A percentile compares a stretch with the other conserved stretches of the same genome.
Evolutionary conservation across 371 early-diverging fungal genomes (phyloP).

Genomic region (Mucor racemosus): DNA sequence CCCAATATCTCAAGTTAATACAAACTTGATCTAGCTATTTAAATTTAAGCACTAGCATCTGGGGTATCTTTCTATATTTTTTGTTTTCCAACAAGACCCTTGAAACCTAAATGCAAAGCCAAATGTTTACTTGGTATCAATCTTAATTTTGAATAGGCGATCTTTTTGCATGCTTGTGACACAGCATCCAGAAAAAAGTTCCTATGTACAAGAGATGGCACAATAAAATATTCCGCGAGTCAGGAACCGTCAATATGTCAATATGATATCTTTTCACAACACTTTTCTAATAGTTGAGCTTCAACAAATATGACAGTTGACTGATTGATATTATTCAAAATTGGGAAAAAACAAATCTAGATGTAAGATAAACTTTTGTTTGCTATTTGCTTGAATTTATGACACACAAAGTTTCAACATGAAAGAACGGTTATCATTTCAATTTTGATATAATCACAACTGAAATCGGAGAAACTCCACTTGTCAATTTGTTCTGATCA

Average conservation of each 20-base stretch:
- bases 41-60: too few species aligned
- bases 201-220: neutral
- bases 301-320: neutral
- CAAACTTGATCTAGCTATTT: too few species aligned
- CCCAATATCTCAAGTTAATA: too few species aligned
- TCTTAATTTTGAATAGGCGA: too few species aligned
- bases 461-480: slow-evolving; percentile 25
- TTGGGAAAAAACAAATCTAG: slow-evolving; percentile 6
- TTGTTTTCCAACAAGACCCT: too few species aligned
- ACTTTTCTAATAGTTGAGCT: neutral
- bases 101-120: too few species aligned
- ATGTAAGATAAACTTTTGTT: neutral
- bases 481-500: slow-evolving; percentile 11
- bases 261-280: neutral
- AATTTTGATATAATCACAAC: slow-evolving; percentile 19
- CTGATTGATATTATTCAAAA: neutral
- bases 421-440: slow-evolving; percentile 10
- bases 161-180: too few species aligned
- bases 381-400: neutral
- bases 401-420: neutral
- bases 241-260: slow-evolving; percentile 4
- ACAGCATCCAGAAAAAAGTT: neutral
- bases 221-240: neutral
- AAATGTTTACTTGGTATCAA: too few species aligned
- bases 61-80: too few species aligned